Base-by-base conservation (phyloP, 148 eudicot genomes). In the Chenopodium formosanum region DNA sequence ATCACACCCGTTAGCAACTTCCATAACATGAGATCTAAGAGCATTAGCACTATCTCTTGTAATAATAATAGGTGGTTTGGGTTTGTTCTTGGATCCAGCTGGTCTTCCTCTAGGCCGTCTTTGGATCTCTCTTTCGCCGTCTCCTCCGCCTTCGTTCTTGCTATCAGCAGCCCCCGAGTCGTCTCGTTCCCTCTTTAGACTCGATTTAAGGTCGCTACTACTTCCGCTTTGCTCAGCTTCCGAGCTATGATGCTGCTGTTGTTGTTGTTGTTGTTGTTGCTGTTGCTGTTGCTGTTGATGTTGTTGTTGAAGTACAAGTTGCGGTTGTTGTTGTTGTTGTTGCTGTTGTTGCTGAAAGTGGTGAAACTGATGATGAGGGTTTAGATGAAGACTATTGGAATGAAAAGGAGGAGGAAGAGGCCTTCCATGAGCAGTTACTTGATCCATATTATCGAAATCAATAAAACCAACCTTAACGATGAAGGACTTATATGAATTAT, bases 11-110 rank as follows among this genome's bases (percentile, higher is more conserved):
- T 82, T 80, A 1, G 89, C 84, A 2, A 87, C 76, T 70, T 87
- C 89, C 86, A 87, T 82, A n/a, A 87, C 89, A 58, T 87, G 89
- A 37, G 89, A 87, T n/a, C 89, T 81, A 52, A 87, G 86, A 10
- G 89, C 84, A 76, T 87, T 87, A 0, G 89, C 89, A 70, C 85
- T 84, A 37, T 87, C 89, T 14, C 89, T 44, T 11, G 89, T 87
- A 70, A 87, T 87, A 4, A 87, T 87, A 37, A 87, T 80, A 1
- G 86, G 89, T 22, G 89, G 87, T 50, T 87, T 87, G 0, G 86
- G 87, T 32, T 87, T 87, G 81, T 87, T 87, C 73, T 87, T 87
- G 5, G 89, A 87, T 53, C 89, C 89, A 3, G 89, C 79, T 1
- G 89, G 89, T 9, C 89, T 70, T 0, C 89, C 89, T 23, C 89